Evolutionary conservation across 2,329 filamentous ascomycete genomes (phyloP).

Genomic region (Periconia digitata): DNA sequence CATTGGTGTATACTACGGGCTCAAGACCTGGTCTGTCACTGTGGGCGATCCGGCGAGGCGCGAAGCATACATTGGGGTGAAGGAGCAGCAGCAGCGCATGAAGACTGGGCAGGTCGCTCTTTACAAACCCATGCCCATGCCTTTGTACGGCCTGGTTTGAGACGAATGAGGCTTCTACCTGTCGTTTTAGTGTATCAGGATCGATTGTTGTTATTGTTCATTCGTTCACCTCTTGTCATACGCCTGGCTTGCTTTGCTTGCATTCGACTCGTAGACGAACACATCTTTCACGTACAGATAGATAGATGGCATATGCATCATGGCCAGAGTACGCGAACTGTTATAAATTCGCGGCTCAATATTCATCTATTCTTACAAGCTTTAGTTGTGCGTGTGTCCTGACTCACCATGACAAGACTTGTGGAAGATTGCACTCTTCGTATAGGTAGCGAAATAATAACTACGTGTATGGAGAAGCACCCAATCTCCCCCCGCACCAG

Average conservation of each 20-base stretch:
- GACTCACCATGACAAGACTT: no score
- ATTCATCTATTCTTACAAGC: no score
- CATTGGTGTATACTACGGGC: constrained; percentile 88
- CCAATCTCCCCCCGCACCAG: no score
- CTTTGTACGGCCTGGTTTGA: constrained; percentile 40
- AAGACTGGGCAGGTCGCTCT: constrained; percentile 17
- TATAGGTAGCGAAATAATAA: no score
- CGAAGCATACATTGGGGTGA: constrained; percentile 79
- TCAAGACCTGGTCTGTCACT: constrained; percentile 79
- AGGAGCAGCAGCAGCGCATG: constrained; percentile 49
- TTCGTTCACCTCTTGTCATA: no score
- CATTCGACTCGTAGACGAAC: background rate
- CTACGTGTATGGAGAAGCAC: no score
- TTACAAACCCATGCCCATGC: constrained; percentile 34
- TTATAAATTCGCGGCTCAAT: no score
- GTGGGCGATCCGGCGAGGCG: constrained; percentile 69
- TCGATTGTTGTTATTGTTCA: background rate
- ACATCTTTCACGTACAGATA: no score
- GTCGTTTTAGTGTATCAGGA: background rate
- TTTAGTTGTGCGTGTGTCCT: no score
- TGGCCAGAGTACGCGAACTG: no score
- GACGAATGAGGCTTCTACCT: background rate
- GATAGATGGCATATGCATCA: no score
- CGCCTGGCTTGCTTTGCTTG: background rate
- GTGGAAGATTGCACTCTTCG: no score